Evolutionary conservation across 2,329 filamentous ascomycete species (phyloP), one percentile per base, ranked within the genome.

Genomic region (Penicillium sp.): DNA sequence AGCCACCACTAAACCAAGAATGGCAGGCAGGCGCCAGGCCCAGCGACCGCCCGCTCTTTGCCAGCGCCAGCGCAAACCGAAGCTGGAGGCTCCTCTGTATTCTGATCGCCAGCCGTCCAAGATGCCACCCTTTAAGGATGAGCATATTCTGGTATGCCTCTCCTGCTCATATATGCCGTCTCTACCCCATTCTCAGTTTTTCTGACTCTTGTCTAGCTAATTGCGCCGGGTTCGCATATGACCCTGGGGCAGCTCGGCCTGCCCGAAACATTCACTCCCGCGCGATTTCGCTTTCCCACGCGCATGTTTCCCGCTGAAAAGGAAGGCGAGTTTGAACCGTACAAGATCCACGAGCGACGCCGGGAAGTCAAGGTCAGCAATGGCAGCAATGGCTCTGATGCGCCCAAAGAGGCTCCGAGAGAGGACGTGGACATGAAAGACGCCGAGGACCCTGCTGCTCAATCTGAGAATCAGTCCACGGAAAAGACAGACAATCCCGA

Each of bases 201-300:
- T 30, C 26, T 41, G 34, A 38, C 31, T 8, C 18, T 16, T 30
- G 8, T 40, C n/a, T 40, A 74, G 71, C 65, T 74, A 52, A 74
- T 78, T 62, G 72, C 72, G 56, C 75, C 75, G 36, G 90, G 90
- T 61, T 95, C 89, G 64, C 83, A 86, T 69, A 91, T 84, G 51
- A 95, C 89, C 43, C 81, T 94, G 71, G 90, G 89, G 53, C 89
- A 95, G 76, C 79, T 95, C 27, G 90, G 90, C 36, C 84, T 93
- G 56, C 83, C 82, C 56, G 90, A 96, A 72, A 83, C 80, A n/a
- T 84, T 97, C 65, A 94, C 90, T 23, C 90, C 89, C 29, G 88
- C 93, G n/a, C 78, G 83, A 47, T 80, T 87, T 64, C 86, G 89
- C 53, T 79, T 97, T 53, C 82, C 86, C 20, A 96, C 91, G 67